These are phyloP conservation scores for Blastobotrys parvus DNA, from an alignment of 805 yeast species.

Conservation along the genomic window DNA sequence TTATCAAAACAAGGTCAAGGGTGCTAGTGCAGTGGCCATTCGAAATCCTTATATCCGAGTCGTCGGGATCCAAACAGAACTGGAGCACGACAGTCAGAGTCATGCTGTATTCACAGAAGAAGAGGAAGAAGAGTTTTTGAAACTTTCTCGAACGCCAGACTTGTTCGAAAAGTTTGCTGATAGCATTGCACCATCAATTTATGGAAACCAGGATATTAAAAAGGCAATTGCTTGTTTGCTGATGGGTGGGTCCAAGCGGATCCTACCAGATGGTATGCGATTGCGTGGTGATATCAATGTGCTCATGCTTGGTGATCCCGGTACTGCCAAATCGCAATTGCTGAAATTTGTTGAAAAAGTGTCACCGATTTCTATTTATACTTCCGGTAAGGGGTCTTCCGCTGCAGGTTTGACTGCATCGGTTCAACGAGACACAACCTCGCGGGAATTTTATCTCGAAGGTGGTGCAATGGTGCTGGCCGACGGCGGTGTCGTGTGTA, in stretches of 20 bases:
- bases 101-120: constrained; percentile 69
- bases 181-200: constrained; percentile 94
- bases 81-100: constrained; percentile 60
- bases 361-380: constrained; percentile 88
- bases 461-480: constrained; percentile 99
- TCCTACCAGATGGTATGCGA: constrained; percentile 92
- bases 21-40: constrained; percentile 64
- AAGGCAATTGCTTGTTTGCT: constrained; percentile 86
- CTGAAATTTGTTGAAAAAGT: constrained; percentile 92
- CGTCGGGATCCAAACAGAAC: constrained; percentile 77
- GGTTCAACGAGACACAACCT: constrained; percentile 82
- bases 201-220: constrained; percentile 88
- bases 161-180: constrained; percentile 76
- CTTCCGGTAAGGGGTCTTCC: constrained; percentile 98
- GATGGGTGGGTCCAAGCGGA: constrained; percentile 89
- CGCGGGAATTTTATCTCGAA: constrained; percentile 89
- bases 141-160: constrained; percentile 73
- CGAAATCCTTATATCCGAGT: constrained; percentile 86
- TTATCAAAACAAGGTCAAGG: constrained; percentile 56
- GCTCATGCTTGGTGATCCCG: constrained; percentile 91
- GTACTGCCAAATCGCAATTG: constrained; percentile 96
- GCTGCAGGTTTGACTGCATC: constrained; percentile 99
- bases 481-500: constrained; percentile 98
- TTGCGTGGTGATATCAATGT: constrained; percentile 97
- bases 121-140: constrained; percentile 86